Conservation (phyloP, 176 grass and related monocot genomes). For the Oryza nivara region DNA sequence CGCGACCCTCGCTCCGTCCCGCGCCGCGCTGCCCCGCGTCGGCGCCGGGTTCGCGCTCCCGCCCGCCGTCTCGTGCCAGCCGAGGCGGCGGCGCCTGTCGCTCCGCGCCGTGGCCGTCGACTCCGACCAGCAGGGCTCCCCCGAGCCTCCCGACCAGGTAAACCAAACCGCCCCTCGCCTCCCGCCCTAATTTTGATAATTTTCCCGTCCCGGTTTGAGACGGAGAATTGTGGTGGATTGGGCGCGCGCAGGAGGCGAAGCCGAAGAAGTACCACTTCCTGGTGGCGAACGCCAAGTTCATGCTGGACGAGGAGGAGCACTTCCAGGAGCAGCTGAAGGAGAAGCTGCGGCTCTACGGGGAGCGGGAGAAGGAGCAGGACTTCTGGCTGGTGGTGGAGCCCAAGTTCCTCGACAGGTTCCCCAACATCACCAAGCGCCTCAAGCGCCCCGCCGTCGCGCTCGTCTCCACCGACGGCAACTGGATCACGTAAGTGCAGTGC, state of each 20-base stretch:
- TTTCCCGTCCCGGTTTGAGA: slow-evolving; percentile 1
- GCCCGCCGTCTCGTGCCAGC: neutral
- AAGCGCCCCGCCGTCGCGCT: slow-evolving; percentile 84
- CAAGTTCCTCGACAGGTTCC: slow-evolving; percentile 88
- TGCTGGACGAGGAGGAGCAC: slow-evolving; percentile 98
- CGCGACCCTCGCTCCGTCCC: slow-evolving; percentile 35
- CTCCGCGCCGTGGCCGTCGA: slow-evolving; percentile 67
- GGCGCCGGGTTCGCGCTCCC: slow-evolving; percentile 31
- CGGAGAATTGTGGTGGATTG: neutral
- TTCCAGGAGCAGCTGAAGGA: slow-evolving; percentile 90
- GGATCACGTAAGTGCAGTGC: slow-evolving; percentile 77
- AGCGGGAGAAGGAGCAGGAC: slow-evolving; percentile 75
- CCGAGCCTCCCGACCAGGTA: slow-evolving; percentile 58
- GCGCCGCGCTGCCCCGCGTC: slow-evolving; percentile 9
- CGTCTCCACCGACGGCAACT: slow-evolving; percentile 78
- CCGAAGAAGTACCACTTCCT: slow-evolving; percentile 75
- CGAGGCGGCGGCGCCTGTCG: neutral
- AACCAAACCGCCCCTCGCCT: neutral
- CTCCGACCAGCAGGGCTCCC: slow-evolving; percentile 55
- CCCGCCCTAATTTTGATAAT: neutral
- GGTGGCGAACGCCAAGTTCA: slow-evolving; percentile 96
- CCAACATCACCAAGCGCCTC: slow-evolving; percentile 70
- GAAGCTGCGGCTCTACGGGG: slow-evolving; percentile 62
- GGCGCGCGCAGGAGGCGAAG: slow-evolving; percentile 50
- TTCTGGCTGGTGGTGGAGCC: slow-evolving; percentile 97